Percentiles rank a stretch among this genome's conserved stretches.
phyloP scores from a whole-genome alignment of 768 basidiomycete species.

The Melanogaster broomeanus region DNA sequence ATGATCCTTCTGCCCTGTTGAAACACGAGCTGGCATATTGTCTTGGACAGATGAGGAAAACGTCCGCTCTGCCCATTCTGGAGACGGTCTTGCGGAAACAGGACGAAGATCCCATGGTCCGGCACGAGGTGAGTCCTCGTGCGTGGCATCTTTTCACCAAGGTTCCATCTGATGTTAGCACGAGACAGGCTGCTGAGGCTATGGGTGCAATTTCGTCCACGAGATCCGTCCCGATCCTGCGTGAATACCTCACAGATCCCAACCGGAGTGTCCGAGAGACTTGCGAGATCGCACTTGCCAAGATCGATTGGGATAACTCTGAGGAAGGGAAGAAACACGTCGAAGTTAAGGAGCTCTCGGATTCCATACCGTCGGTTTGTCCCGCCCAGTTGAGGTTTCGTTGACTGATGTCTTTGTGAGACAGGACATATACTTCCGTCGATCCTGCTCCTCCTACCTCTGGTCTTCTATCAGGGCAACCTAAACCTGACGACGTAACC shows the following conservation, averaged over 20 bases:
- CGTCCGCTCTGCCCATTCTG: constrained; percentile 74
- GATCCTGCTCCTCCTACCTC: constrained; percentile 88
- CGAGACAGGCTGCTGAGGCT: constrained; percentile 89
- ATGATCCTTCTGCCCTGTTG: constrained; percentile 83
- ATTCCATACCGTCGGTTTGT: constrained; percentile 38
- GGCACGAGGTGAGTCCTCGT: constrained; percentile 76
- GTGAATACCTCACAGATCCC: constrained; percentile 69
- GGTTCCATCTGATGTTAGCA: constrained; percentile 12
- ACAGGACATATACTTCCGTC: constrained; percentile 75
- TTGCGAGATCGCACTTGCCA: constrained; percentile 94
- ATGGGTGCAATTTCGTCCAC: constrained; percentile 88
- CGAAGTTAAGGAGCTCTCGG: constrained; percentile 29
- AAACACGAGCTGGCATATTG: constrained; percentile 99
- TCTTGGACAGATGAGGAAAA: constrained; percentile 84
- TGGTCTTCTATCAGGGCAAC: constrained; percentile 53
- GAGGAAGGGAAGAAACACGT: constrained; percentile 62
- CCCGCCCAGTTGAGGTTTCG: not conserved
- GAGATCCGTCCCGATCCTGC: constrained; percentile 66
- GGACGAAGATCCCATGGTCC: constrained; percentile 90
- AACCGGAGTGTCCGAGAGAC: constrained; percentile 87
- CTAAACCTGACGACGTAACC: constrained; percentile 52
- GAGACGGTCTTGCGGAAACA: constrained; percentile 71
- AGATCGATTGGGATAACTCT: constrained; percentile 90
- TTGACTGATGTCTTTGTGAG: not conserved
- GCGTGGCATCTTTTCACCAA: not conserved